Percentiles rank a stretch among this genome's conserved stretches.
These are phyloP conservation scores for Spathaspora sp. DNA, from an alignment of 805 yeast species.

Conservation along the genomic window DNA sequence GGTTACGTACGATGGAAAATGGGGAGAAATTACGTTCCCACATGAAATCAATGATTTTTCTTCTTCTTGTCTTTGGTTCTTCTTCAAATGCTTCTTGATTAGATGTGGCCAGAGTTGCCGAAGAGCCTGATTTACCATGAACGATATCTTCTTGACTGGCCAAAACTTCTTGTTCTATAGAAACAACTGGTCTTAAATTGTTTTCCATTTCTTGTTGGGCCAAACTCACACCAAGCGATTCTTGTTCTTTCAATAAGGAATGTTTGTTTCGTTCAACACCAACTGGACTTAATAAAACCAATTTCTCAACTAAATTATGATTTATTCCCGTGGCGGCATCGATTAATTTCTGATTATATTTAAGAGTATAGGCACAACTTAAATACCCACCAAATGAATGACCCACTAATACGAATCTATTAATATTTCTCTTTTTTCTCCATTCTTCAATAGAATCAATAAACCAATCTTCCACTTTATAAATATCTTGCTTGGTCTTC, in stretches of 20 bases:
- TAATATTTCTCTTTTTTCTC: constrained; percentile 33
- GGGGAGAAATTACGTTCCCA: constrained; percentile 60
- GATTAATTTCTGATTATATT: constrained; percentile 27
- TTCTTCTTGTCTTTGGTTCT: constrained; percentile 14
- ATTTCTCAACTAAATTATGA: constrained; percentile 27
- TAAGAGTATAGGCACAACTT: constrained; percentile 39
- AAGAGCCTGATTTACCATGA: constrained; percentile 4
- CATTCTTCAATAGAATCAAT: constrained; percentile 41
- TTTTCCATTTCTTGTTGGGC: constrained; percentile 13
- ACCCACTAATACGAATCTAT: constrained; percentile 35
- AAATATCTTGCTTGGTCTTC: constrained; percentile 32
- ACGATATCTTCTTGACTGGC: constrained; percentile 25
- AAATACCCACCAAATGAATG: constrained; percentile 46
- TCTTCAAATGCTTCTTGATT: constrained; percentile 9
- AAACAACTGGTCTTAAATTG: constrained; percentile 8
- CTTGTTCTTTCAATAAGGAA: constrained; percentile 23
- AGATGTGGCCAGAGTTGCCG: background rate
- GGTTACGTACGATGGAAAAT: constrained; percentile 43
- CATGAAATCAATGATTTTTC: constrained; percentile 33
- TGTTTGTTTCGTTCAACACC: constrained; percentile 36
- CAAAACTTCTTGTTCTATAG: constrained; percentile 13
- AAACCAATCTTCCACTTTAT: constrained; percentile 39
- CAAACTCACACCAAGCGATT: constrained; percentile 9
- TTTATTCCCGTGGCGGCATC: constrained; percentile 15
- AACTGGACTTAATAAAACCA: constrained; percentile 41